A percentile compares a stretch with the other conserved stretches of the same genome.
phyloP scores from a whole-genome alignment of 2,329 filamentous ascomycete genomes.

The Sclerotinia sclerotiorum region DNA sequence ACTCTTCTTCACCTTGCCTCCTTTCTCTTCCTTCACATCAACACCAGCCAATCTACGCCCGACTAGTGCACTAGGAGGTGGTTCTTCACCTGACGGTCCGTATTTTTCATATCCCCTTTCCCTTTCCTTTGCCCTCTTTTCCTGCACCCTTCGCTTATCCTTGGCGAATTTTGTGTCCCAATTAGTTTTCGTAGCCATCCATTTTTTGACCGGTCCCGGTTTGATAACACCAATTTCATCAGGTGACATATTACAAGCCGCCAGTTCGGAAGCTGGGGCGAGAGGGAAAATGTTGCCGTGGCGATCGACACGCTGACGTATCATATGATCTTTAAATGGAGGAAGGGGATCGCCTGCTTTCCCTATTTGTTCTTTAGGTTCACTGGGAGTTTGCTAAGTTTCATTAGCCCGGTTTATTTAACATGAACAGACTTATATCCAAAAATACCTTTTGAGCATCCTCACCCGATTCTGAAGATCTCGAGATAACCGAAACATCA shows the following conservation, averaged over 20 bases:
- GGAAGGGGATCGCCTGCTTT: constrained; percentile 83
- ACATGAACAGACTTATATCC: constrained; percentile 5
- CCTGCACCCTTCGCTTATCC: constrained; percentile 70
- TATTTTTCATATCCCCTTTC: constrained; percentile 69
- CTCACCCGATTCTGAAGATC: constrained; percentile 47
- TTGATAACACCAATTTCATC: constrained; percentile 77
- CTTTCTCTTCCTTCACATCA: constrained; percentile 46
- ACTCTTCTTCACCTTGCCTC: constrained; percentile 61
- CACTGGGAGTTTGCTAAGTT: constrained; percentile 22
- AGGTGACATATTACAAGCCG: constrained; percentile 61
- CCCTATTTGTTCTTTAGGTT: constrained; percentile 55
- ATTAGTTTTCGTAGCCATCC: constrained; percentile 70
- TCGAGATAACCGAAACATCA: constrained; percentile 70
- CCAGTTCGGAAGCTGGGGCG: constrained; percentile 61
- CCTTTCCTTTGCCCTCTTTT: constrained; percentile 71
- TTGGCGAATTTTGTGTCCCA: constrained; percentile 74
- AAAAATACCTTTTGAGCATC: constrained; percentile 36
- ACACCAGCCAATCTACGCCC: constrained; percentile 59
- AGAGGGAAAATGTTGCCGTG: constrained; percentile 74
- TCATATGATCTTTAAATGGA: constrained; percentile 81
- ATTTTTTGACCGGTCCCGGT: constrained; percentile 74
- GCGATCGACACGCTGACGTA: constrained; percentile 80
- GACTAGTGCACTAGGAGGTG: constrained; percentile 81
- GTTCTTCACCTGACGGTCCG: constrained; percentile 63
- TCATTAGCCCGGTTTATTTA: constrained; percentile 13